Base-by-base conservation (phyloP, 208 protist species). In the Porcisia hertigi region DNA sequence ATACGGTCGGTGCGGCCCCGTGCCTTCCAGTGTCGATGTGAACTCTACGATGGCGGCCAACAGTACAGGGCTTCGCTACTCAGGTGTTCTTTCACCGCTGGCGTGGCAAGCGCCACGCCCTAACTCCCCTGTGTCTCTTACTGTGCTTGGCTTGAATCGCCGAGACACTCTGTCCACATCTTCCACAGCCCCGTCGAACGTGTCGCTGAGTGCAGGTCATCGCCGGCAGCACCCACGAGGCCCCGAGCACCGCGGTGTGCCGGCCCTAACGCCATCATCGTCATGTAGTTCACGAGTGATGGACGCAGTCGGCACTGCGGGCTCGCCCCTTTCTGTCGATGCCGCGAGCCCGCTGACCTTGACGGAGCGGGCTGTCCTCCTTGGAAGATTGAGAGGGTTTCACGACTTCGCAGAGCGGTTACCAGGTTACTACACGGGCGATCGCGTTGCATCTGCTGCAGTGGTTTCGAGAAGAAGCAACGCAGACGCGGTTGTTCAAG, bases 331-430 rank as follows among this genome's bases (percentile, higher is more conserved):
- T 23, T 63, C 55, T 60, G 14, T n/a, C 20, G 69, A 41, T 23
- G n/a, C 69, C 25, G 39, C 39, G 4, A 73, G 49, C 30, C 11
- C 62, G 54, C n/a, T 55, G 11, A 25, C 66, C 30, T 23, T 59
- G 71, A 14, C 53, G 8, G 47, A 73, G 57, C 57, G 62, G 23
- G 45, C 39, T 1, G 71, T 55, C 39, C 49, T 81, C 9, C 43
- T 41, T 30, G 39, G 39, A n/a, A 60, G 65, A 18, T 52, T 80
- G 23, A 65, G 66, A 62, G 70, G 41, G 16, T 81, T 81, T 41
- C 66, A 69, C 39, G 71, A 76, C 23, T 76, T 81, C 34, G 65
- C 69, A 49, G 34, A 59, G 45, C 71, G 73, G 8, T 52, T 81
- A 2, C 41, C 53, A 9, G 16, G 43, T 23, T 52, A 54, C 71